Evolutionary conservation across 768 basidiomycete genomes (phyloP).

Genomic region (Strobilomyces confusus): DNA sequence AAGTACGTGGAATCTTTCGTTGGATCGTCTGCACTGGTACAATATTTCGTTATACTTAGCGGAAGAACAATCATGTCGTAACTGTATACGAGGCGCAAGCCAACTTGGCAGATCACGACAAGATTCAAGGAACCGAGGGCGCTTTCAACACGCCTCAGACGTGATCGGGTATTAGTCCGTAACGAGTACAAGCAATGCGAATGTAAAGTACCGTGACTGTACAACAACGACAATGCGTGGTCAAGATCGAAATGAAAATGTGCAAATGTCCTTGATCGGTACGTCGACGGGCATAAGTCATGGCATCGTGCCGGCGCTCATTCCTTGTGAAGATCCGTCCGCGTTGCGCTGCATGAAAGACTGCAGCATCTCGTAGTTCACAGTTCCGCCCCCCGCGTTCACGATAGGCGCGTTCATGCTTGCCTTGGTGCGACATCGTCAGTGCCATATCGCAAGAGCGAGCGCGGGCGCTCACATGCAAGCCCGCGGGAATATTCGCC

Average conservation of each 20-base stretch:
- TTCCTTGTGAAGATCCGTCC: conserved; percentile 28
- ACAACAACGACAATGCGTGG: neutral
- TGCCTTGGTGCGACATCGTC: conserved; percentile 9
- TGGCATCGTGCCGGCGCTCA: conserved; percentile 13
- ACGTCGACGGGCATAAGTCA: neutral
- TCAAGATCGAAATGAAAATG: neutral
- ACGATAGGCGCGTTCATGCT: conserved; percentile 5
- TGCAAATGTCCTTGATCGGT: too few relatives aligned
- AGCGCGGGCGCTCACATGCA: conserved; percentile 13
- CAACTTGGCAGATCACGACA: conserved; percentile 83
- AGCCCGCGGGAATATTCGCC: conserved; percentile 13
- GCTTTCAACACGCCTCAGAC: conserved; percentile 46
- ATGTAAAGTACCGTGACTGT: conserved; percentile 11
- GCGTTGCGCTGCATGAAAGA: conserved; percentile 43
- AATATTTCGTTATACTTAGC: conserved; percentile 38
- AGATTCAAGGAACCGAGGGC: conserved; percentile 76
- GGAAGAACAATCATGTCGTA: conserved; percentile 72
- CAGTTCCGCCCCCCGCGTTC: conserved; percentile 16
- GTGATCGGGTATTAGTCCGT: conserved; percentile 7
- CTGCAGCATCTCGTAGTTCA: conserved; percentile 42
- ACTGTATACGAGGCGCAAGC: conserved; percentile 88
- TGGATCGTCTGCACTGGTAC: neutral
- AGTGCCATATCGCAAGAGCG: neutral
- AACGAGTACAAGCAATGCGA: conserved; percentile 5
- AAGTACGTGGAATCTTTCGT: conserved; percentile 41